Evolutionary conservation across 257 asterid species (phyloP), one percentile per base, ranked within the genome.

Genomic region (Catharanthus roseus): DNA sequence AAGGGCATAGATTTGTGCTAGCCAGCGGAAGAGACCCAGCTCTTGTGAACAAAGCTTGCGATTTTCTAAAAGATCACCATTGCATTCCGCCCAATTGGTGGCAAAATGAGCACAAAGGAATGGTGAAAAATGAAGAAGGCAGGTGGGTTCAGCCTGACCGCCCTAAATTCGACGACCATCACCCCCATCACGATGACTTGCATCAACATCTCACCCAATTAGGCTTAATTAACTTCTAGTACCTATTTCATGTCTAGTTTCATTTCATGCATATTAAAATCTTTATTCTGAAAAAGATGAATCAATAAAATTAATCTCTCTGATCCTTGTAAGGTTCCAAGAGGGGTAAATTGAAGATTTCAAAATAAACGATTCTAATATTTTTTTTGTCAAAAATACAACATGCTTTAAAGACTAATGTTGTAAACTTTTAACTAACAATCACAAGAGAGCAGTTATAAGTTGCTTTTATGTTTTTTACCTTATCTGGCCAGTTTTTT

Each of bases 31-130:
- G 88, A 56, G 91, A 86, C 42, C 70, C 72, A 19, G 87, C 91
- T 4, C 75, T 86, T 49, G 88, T 86, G 55, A 86, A 86, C 66
- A 86, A 84, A 65, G 82, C 58, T 0, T 73, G 88, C 47, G 86
- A 82, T 31, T 82, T 82, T 73, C 72, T 86, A 66, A 82, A 82
- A 68, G 84, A 84, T 60, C 84, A 65, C 41, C 71, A 74, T 34
- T 26, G 61, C 10, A 57, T 74, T 66, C 73, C 78, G n/a, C 78
- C 78, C 5, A 49, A 68, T 9, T 75, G 78, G 78, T 56, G 72
- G 69, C 78, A 75, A 26, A 28, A 57, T 47, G 78, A 75, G 78
- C 68, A 75, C 69, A 75, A 68, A 68, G 78, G 78, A 11, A 57
- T 75, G 78, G 56, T 68, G 54, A 44, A 54, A n/a, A 29, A 31